Evolutionary conservation across 1,284 basidiomycete species (phyloP), one percentile per base, ranked within the genome.

Genomic region (Tilletia setariae): DNA sequence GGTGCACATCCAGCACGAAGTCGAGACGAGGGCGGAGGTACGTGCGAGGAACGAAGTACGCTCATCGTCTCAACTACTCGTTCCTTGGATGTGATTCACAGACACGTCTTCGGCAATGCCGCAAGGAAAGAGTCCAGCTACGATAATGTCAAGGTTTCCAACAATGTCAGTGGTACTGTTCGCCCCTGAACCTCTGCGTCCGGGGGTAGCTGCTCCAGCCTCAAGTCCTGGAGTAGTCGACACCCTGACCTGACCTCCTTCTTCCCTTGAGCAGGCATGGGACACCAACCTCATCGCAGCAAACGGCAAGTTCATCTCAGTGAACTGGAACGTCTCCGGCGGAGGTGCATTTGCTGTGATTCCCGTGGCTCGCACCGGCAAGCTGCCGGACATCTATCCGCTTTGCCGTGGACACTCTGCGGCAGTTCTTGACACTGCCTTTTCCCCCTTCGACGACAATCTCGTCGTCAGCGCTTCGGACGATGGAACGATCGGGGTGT

Each of bases 261-360:
- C 21, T 16, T 46, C 66, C 53, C 44, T 32, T 25, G 8, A 3
- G 28, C 63, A 74, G 71, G 93, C 95, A 19, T 98, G 93, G 93
- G 95, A 98, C 84, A 98, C 95, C 61, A 96, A 98, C 83, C 85
- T 98, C 73, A 86, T 97, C 75, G 87, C 91, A 72, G 91, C 90
- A 86, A 89, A 85, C 63, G 78, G 79, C 67, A 73, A 71, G 64
- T 96, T 92, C 84, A 85, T 96, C 78, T 90, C 90, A 67, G 84
- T 98, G 71, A 98, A 98, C 87, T 98, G 94, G 93, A 92, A 93
- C 84, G 89, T 79, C 25, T 92, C 93, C 0, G 95, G 95, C 35
- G 95, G 95, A 28, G 95, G 95, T 67, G 95, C 95, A 1, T 98
- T 98, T 81, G 91, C 90, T 23, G 89, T 98, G 78, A 86, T 97